A percentile compares a stretch with the other conserved stretches of the same genome.
phyloP scores from a whole-genome alignment of 495 filamentous ascomycete genomes.

The Mycothermus thermophilus region DNA sequence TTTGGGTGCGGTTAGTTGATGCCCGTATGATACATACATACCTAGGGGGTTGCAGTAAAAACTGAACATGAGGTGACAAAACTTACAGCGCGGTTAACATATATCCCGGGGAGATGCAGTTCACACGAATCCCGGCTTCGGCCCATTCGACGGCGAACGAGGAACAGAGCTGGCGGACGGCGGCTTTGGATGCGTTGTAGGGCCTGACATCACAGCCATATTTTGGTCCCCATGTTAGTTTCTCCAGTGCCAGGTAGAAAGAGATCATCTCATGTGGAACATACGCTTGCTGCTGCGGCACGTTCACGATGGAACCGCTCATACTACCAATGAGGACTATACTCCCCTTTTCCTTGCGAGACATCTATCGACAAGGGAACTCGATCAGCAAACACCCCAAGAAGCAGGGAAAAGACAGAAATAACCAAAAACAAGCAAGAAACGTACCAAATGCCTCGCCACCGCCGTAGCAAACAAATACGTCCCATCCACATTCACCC shows the following conservation, averaged over 20 bases:
- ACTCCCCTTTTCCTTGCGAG: constrained; percentile 59
- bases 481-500: constrained; percentile 88
- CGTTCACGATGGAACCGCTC: constrained; percentile 83
- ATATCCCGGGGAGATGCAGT: constrained; percentile 84
- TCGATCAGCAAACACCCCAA: not conserved
- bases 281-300: constrained; percentile 78
- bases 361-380: constrained; percentile 43
- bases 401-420: not conserved
- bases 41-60: too few relatives aligned
- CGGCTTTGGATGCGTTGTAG: constrained; percentile 83
- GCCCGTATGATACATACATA: too few relatives aligned
- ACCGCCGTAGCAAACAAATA: constrained; percentile 77
- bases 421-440: not conserved
- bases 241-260: too few relatives aligned
- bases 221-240: not conserved
- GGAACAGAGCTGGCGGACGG: constrained; percentile 67
- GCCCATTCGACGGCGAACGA: constrained; percentile 87
- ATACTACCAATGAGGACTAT: constrained; percentile 95
- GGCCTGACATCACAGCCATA: constrained; percentile 30
- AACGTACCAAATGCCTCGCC: constrained; percentile 58
- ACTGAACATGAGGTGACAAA: not conserved
- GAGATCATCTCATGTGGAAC: constrained; percentile 11
- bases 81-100: constrained; percentile 83
- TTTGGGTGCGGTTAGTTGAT: too few relatives aligned
- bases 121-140: constrained; percentile 67